Base-by-base conservation (phyloP, 1,284 basidiomycete species). In the Apiotrichum porosum region DNA sequence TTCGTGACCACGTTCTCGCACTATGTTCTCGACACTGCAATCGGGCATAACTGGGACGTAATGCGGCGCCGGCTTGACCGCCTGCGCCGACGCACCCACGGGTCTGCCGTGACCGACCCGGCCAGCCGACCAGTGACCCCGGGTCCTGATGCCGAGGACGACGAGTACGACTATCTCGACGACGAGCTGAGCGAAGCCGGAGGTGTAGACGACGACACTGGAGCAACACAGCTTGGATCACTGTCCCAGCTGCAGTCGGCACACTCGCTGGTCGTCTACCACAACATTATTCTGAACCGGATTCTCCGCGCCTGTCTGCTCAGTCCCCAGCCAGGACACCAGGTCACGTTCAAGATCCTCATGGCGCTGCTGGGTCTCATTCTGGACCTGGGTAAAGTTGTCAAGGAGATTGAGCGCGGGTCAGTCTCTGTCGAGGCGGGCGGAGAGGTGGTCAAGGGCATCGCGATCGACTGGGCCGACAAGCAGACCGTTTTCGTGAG, bases 291-390 rank as follows among this genome's bases (percentile, higher is more conserved):
- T 42, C 71, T 92, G 57, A 84, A 91, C 63, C 79, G 84, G 52
- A 83, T 92, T 24, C 76, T 90, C 22, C 82, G 79, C 44, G 83
- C 86, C 12, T 90, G 86, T 63, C 74, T 91, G n/a, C 71, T 91
- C 28, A 76, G 51, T 8, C 54, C 62, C 22, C 56, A 85, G 31
- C 81, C 85, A 0, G 78, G 80, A 3, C 87, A 91, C 64, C 78
- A 82, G 56, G 76, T 78, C 9, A 60, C 68, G 2, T 81, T 80
- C 9, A 81, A 86, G 54, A 71, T 85, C 19, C 74, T 92, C 30
- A 80, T 82, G 42, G 77, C 79, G 22, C 76, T 81, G 19, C 73
- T 90, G 51, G 82, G 85, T 54, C 65, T 82, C 28, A 76, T 89
- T 5, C 75, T 92, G 36, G 82, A 86, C 49, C 79, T 88, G 50